Base-by-base conservation (phyloP, 306 rosid species). In the Betula pendula region DNA sequence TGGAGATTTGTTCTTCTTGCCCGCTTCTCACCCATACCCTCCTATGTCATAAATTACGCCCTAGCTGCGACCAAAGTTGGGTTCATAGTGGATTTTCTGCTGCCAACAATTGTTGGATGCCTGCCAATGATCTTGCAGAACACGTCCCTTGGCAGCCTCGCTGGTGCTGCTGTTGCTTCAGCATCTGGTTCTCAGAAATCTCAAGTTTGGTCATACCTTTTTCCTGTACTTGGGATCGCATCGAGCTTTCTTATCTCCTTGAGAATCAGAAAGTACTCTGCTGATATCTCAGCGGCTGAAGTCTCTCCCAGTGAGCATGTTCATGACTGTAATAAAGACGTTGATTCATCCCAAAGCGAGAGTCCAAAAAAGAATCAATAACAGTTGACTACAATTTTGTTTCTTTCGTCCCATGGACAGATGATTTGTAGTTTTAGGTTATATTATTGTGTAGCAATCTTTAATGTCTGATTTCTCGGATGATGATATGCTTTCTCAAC, bases 1-100 rank as follows among this genome's bases (percentile, higher is more conserved):
- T 95, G 99, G 99, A 92, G n/a, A 81, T 92, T 95, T 33, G 99
- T 92, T 67, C 90, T 95, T 49, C 97, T 95, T 31, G 99, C 99
- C 12, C 96, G 99, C 25, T 95, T 95, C 90, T 95, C 99, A 8
- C 97, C 99, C 0, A 71, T 95, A 80, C 99, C 99, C 1, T 95
- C 97, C 6, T 95, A 92, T 53, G 79, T 95, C 63, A 89, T 95
- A 79, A 95, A 95, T 81, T 95, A 95, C 66, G 92, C 97, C 19
- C 89, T 95, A 6, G 99, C 97, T 44, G 99, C 99, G 0, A 95
- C 99, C 8, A 82, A 86, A 71, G 97, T 95, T 38, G 70, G 89
- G 69, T 95, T 92, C 83, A 20, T 95, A 24, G 66, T 92, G 74
- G 97, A 92, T 80, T 95, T 95, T 83, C 88, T 95, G 77, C 88